Conservation (phyloP, 192 early-diverging fungal species). For the Endogone sp. region DNA sequence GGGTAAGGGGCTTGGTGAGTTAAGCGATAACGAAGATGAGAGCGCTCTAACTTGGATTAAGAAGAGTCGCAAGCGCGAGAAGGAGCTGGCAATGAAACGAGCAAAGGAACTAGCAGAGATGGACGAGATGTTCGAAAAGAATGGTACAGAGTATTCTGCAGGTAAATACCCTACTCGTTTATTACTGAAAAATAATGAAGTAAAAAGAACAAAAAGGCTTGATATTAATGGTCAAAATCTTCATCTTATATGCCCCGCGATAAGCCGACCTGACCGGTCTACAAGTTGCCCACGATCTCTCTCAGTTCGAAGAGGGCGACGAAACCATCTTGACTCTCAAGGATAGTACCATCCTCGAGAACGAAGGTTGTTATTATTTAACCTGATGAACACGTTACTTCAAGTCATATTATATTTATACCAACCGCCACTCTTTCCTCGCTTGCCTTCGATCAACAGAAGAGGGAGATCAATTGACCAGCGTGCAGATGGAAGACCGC, state of each 20-base stretch:
- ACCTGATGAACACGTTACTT: conserved; percentile 4
- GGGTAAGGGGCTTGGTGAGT: conserved; percentile 62
- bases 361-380: conserved; percentile 2
- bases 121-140: conserved; percentile 29
- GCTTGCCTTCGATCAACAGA: conserved; percentile 23
- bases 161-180: conserved; percentile 5
- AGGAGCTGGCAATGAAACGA: conserved; percentile 37
- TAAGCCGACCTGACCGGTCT: conserved; percentile 64
- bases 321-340: conserved; percentile 87
- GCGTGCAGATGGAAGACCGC: conserved; percentile 59
- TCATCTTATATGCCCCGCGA: background rate
- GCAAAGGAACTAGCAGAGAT: conserved; percentile 35
- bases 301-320: conserved; percentile 59
- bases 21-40: conserved; percentile 53
- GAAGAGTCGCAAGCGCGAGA: conserved; percentile 47
- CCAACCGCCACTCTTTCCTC: no score
- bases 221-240: background rate
- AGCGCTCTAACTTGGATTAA: conserved; percentile 67
- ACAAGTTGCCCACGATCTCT: conserved; percentile 66
- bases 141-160: conserved; percentile 24
- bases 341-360: conserved; percentile 68
- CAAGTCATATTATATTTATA: background rate
- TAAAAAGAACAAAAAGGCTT: background rate
- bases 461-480: conserved; percentile 72
- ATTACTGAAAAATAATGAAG: background rate